Percentiles rank a stretch among this genome's conserved stretches.
Evolutionary conservation across 352 stramenopile species (phyloP).

Genomic region (Phytopythium sindhum): DNA sequence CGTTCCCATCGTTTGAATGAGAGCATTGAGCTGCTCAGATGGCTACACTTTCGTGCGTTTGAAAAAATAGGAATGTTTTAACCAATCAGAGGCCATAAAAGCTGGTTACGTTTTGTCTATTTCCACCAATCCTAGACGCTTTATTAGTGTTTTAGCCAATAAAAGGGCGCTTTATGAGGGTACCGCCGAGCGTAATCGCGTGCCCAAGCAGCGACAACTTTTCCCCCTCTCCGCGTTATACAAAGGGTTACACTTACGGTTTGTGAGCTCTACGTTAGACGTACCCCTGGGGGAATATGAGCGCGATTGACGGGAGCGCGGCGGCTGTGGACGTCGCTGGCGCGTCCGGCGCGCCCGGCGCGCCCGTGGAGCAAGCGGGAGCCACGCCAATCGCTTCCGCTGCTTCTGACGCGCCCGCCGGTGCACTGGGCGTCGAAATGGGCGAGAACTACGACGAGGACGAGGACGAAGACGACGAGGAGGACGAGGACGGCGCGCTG

Average conservation of each 20-base stretch:
- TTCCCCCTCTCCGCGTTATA: not conserved
- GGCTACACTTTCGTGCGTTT: not conserved
- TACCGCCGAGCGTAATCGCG: not conserved
- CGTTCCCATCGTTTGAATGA: too few species aligned
- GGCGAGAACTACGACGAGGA: slow-evolving; percentile 6
- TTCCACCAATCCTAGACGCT: not conserved
- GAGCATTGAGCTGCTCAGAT: not conserved
- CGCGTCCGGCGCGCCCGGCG: slow-evolving; percentile 1
- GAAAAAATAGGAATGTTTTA: not conserved
- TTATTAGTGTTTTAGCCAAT: slow-evolving; percentile 12
- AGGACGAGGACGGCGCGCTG: not conserved
- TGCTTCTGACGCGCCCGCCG: not conserved
- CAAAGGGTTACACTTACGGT: too few species aligned
- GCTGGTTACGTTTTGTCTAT: not conserved
- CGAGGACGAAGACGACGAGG: not conserved
- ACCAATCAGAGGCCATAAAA: not conserved
- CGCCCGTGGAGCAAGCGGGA: not conserved
- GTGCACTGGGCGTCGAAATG: slow-evolving; percentile 4
- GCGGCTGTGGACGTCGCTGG: not conserved
- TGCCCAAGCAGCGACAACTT: slow-evolving; percentile 8
- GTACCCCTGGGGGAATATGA: not conserved
- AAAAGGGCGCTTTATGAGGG: not conserved
- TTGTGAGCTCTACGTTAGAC: too few species aligned
- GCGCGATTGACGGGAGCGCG: not conserved
- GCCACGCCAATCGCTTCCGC: not conserved